A percentile compares a stretch with the other conserved stretches of the same genome.
phyloP scores from a whole-genome alignment of 2,329 filamentous ascomycete genomes.

The Ascochyta lentis region DNA sequence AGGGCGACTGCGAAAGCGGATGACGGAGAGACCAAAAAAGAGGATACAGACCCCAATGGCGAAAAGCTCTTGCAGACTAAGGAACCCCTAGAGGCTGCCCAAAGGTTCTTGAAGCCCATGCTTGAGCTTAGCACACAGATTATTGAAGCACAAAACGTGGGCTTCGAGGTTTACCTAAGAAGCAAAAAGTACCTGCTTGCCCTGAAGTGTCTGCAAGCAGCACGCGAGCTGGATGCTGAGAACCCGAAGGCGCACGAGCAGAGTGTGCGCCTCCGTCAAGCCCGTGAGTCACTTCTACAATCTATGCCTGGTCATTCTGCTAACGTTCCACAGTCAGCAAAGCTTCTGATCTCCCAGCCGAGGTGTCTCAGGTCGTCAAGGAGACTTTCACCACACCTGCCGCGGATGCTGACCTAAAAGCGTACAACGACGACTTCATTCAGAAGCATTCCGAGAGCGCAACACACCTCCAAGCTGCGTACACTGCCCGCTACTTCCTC shows the following conservation, averaged over 20 bases:
- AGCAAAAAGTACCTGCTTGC: slow-evolving; percentile 87
- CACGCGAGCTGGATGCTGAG: slow-evolving; percentile 70
- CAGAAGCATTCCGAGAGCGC: slow-evolving; percentile 67
- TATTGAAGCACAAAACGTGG: slow-evolving; percentile 80
- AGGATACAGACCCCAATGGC: slow-evolving; percentile 87
- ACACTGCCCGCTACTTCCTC: slow-evolving; percentile 66
- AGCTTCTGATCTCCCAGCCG: slow-evolving; percentile 63
- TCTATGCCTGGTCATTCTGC: slow-evolving; percentile 9
- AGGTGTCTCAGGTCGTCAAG: slow-evolving; percentile 73
- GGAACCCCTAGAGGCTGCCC: slow-evolving; percentile 82
- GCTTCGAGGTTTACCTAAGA: slow-evolving; percentile 88
- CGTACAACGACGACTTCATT: slow-evolving; percentile 72
- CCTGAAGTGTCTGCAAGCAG: slow-evolving; percentile 81
- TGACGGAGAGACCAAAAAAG: slow-evolving; percentile 74
- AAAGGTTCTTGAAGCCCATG: slow-evolving; percentile 83
- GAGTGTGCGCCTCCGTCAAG: slow-evolving; percentile 70
- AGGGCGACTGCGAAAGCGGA: slow-evolving; percentile 66
- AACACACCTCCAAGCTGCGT: slow-evolving; percentile 67
- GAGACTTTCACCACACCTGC: slow-evolving; percentile 68
- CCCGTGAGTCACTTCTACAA: slow-evolving; percentile 46
- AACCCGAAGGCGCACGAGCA: slow-evolving; percentile 80
- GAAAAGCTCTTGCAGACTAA: slow-evolving; percentile 79
- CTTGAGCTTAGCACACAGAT: slow-evolving; percentile 82
- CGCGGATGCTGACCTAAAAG: slow-evolving; percentile 62
- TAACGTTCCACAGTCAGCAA: slow-evolving; percentile 33